Base-by-base conservation (phyloP, 2,329 filamentous ascomycete species). In the Tympanopsis confertula region DNA sequence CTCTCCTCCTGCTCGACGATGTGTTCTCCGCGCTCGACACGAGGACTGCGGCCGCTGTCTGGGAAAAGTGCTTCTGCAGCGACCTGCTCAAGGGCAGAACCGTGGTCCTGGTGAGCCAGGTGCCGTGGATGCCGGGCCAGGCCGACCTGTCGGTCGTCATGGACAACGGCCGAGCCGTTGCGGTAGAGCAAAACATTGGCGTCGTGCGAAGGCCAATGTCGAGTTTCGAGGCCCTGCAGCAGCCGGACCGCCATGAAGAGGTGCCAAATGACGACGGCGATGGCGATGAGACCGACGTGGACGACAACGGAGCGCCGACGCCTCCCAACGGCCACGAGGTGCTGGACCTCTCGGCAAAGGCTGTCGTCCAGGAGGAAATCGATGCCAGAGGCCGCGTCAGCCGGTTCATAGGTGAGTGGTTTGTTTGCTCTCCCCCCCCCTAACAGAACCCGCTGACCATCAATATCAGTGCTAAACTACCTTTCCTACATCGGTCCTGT, bases 21-120 rank as follows among this genome's bases (percentile, higher is more conserved):
- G 62, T 76, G 3, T 73, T 78, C 44, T 71, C 72, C 1, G 73
- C 73, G 0, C 57, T 78, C 1, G 73, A 78, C 45, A 63, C 72
- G 14, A 72, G 73, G 44, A 78, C 74, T 0, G 66, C 69, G 1
- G 66, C 68, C 13, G 57, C 62, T 3, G 59, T 78, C 2, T 77
- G 71, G 66, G 63, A 71, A 40, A 58, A 66, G 39, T 74, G 69
- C 44, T 77, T 78, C 47, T 74, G 71, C 41, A 59, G 63, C 35
- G 68, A 72, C 35, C 47, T 78, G 19, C 58, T 78, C 7, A 58
- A 58, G 15, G 69, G 65, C 5, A 59, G 72, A 20, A 78, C 73
- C 1, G 61, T 67, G 1, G 64, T 78, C 4, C 56, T 78, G 13
- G 72, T 77, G 3, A 74, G 70, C 3, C 73, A 77, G 44, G 50